Evolutionary conservation across 768 basidiomycete species (phyloP).

Genomic region (Leucosporidium creatinivorum): DNA sequence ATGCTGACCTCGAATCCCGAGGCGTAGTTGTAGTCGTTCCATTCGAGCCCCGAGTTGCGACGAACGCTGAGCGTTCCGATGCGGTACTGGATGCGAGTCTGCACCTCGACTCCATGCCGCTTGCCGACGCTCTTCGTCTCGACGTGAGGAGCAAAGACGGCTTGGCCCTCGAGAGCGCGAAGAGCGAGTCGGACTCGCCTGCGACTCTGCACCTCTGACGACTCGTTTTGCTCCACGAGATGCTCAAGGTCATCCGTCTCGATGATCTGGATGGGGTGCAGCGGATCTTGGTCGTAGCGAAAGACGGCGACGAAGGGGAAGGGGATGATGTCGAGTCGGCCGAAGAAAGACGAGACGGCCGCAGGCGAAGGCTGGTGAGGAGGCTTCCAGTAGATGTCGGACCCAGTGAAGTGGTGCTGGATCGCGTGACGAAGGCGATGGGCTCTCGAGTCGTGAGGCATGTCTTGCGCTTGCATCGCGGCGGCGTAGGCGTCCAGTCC

Average conservation of each 20-base stretch:
- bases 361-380: constrained; percentile 19
- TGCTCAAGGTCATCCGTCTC: constrained; percentile 51
- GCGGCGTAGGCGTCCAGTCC: constrained; percentile 54
- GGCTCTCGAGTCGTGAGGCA: constrained; percentile 47
- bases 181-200: constrained; percentile 58
- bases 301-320: constrained; percentile 69
- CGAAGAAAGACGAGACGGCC: constrained; percentile 54
- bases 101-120: constrained; percentile 50
- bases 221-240: constrained; percentile 59
- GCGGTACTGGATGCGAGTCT: constrained; percentile 36
- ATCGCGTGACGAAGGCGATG: constrained; percentile 52
- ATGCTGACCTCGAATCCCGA: constrained; percentile 58
- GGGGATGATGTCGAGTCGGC: constrained; percentile 71
- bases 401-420: constrained; percentile 55
- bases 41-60: constrained; percentile 27
- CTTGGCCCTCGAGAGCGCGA: constrained; percentile 58
- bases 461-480: constrained; percentile 46
- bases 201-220: constrained; percentile 47
- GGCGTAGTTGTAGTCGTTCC: constrained; percentile 27
- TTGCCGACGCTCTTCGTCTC: constrained; percentile 52
- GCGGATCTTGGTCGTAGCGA: constrained; percentile 37
- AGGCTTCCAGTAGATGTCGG: constrained; percentile 62
- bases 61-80: constrained; percentile 18
- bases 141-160: constrained; percentile 59
- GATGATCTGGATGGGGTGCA: constrained; percentile 39